phyloP scores from a whole-genome alignment of 108 stramenopile genomes.

The Skeletonema potamos region DNA sequence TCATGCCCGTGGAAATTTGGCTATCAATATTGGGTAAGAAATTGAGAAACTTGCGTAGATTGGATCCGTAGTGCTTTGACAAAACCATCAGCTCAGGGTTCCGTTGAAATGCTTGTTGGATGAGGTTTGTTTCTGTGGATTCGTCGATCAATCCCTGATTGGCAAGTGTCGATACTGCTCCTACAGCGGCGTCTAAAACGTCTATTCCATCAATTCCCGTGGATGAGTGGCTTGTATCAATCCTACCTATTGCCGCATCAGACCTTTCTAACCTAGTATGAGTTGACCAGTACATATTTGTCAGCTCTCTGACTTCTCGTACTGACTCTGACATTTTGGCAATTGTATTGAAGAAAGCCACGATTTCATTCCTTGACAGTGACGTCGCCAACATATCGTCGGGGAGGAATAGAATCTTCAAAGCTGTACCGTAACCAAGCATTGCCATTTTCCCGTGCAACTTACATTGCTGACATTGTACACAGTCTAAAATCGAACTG shows the following conservation, averaged over 20 bases:
- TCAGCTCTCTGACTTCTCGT: conserved; percentile 76
- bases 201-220: conserved; percentile 34
- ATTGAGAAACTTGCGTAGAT: conserved; percentile 59
- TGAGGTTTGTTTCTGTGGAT: conserved; percentile 64
- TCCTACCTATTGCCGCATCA: conserved; percentile 10
- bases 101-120: conserved; percentile 66
- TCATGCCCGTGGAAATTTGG: conserved; percentile 12
- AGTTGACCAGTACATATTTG: conserved; percentile 70
- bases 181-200: conserved; percentile 69
- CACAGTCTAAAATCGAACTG: conserved; percentile 89
- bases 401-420: conserved; percentile 89
- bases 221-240: background rate
- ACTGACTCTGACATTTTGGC: conserved; percentile 81
- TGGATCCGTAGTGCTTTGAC: conserved; percentile 70
- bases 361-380: conserved; percentile 85
- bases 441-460: conserved; percentile 93
- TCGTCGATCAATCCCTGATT: conserved; percentile 55
- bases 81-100: conserved; percentile 74
- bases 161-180: conserved; percentile 63
- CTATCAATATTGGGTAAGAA: conserved; percentile 54
- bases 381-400: conserved; percentile 43
- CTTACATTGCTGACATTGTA: conserved; percentile 96
- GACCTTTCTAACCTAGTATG: conserved; percentile 47
- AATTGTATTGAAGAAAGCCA: conserved; percentile 87
- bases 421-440: conserved; percentile 91